Conservation (phyloP, 2,329 filamentous ascomycete genomes). For the Stylonectria norvegica region DNA sequence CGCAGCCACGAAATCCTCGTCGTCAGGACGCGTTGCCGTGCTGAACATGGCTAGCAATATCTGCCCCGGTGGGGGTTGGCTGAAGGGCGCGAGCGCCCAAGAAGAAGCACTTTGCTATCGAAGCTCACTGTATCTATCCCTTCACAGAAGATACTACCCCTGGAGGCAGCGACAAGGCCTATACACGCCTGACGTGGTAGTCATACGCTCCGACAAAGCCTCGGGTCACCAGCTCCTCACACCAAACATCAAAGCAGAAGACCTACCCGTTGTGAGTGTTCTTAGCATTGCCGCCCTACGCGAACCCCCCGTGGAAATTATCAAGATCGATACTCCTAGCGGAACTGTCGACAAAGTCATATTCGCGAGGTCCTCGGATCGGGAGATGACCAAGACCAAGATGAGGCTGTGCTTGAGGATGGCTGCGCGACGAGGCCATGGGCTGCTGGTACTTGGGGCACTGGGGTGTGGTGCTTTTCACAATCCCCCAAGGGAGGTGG, state of each 20-base stretch:
- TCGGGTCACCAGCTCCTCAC: slow-evolving; percentile 45
- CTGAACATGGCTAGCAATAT: slow-evolving; percentile 63
- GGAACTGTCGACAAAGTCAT: slow-evolving; percentile 28
- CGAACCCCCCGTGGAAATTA: slow-evolving; percentile 33
- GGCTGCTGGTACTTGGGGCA: slow-evolving; percentile 62
- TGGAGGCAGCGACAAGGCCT: slow-evolving; percentile 48
- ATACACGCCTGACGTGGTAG: slow-evolving; percentile 58
- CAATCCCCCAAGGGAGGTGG: slow-evolving; percentile 62
- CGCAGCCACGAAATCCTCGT: slow-evolving; percentile 21
- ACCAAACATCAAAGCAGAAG: slow-evolving; percentile 27
- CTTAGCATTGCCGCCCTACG: slow-evolving; percentile 58
- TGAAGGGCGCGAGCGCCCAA: slow-evolving; percentile 59
- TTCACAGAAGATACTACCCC: slow-evolving; percentile 51
- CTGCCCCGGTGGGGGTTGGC: slow-evolving; percentile 61
- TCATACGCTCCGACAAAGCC: slow-evolving; percentile 51
- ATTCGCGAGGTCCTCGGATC: slow-evolving; percentile 43
- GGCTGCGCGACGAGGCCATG: slow-evolving; percentile 54
- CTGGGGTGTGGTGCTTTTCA: slow-evolving; percentile 65
- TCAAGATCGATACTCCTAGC: slow-evolving; percentile 13
- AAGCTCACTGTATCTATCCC: slow-evolving; percentile 49
- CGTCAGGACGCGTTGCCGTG: slow-evolving; percentile 47
- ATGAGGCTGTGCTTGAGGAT: slow-evolving; percentile 60
- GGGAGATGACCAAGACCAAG: slow-evolving; percentile 57
- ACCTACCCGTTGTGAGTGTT: slow-evolving; percentile 53
- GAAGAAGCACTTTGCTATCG: slow-evolving; percentile 68